phyloP scores from a whole-genome alignment of 192 early-diverging fungal genomes.

The Paraglomus brasilianum region DNA sequence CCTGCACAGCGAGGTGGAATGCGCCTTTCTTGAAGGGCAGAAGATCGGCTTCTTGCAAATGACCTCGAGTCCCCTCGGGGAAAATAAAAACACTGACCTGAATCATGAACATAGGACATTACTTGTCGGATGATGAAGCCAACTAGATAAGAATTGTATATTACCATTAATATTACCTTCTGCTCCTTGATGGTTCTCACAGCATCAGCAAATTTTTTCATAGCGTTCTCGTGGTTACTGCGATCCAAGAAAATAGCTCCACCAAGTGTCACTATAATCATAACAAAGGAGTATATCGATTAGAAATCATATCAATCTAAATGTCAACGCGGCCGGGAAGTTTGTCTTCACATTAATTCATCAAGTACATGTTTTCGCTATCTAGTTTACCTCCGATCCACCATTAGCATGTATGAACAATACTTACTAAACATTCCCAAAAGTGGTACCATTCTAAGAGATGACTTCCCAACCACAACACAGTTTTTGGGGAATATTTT shows the following conservation, averaged over 20 bases:
- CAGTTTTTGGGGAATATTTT: slow-evolving; percentile 63
- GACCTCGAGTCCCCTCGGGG: slow-evolving; percentile 89
- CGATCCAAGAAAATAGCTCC: slow-evolving; percentile 88
- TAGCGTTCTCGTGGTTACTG: slow-evolving; percentile 73
- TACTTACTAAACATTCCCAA: slow-evolving; percentile 78
- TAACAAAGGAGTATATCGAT: slow-evolving; percentile 12
- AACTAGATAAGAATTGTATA: neutral
- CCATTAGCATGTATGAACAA: no score
- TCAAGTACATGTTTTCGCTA: no score
- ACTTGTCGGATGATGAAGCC: neutral
- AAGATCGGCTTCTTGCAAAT: slow-evolving; percentile 63
- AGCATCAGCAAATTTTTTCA: slow-evolving; percentile 73
- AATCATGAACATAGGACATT: no score
- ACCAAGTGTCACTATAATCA: slow-evolving; percentile 62
- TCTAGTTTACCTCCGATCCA: no score
- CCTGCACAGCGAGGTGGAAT: slow-evolving; percentile 89
- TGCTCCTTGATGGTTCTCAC: slow-evolving; percentile 71
- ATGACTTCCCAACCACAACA: slow-evolving; percentile 71
- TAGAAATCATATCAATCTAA: no score
- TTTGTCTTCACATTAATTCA: no score
- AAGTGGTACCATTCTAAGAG: slow-evolving; percentile 66
- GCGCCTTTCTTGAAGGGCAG: slow-evolving; percentile 97
- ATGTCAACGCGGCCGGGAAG: no score
- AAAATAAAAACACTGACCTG: slow-evolving; percentile 80
- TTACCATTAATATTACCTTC: slow-evolving; percentile 46